Percentiles rank a stretch among this genome's conserved stretches.
These are phyloP conservation scores for Zizania palustris DNA, from an alignment of 202 grass and related monocot genomes.

Conservation along the genomic window DNA sequence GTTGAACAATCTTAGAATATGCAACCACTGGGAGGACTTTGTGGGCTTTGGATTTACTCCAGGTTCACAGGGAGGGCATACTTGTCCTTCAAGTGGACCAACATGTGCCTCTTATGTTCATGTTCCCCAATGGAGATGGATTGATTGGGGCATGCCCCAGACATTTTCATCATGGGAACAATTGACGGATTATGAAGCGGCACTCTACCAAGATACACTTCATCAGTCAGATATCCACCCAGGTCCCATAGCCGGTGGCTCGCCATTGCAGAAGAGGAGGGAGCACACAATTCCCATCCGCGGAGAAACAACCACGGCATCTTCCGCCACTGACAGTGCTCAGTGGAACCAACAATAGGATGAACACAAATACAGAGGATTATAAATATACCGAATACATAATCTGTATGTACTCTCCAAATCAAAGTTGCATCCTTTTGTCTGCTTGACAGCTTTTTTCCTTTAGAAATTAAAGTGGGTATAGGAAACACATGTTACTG, in stretches of 20 bases:
- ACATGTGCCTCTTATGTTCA: not conserved
- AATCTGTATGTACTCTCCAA: slow-evolving; percentile 3
- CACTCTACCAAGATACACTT: slow-evolving; percentile 19
- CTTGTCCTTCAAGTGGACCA: slow-evolving; percentile 25
- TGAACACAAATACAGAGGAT: slow-evolving; percentile 39
- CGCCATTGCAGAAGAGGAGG: slow-evolving; percentile 53
- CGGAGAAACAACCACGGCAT: not conserved
- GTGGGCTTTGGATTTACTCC: slow-evolving; percentile 20
- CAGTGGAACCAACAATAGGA: slow-evolving; percentile 9
- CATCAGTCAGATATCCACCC: slow-evolving; percentile 37
- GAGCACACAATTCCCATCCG: slow-evolving; percentile 4
- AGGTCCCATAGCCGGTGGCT: slow-evolving; percentile 44
- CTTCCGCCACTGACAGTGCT: slow-evolving; percentile 44
- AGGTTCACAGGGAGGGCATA: slow-evolving; percentile 22
- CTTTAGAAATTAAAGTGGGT: not conserved
- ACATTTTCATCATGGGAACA: slow-evolving; percentile 38
- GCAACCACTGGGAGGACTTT: slow-evolving; percentile 14
- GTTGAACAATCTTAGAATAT: slow-evolving; percentile 14
- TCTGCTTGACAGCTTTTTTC: not conserved
- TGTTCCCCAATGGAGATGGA: slow-evolving; percentile 38
- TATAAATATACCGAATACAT: slow-evolving; percentile 16
- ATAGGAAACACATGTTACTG: slow-evolving; percentile 3
- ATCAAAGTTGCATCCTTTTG: slow-evolving; percentile 6
- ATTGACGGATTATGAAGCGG: slow-evolving; percentile 18
- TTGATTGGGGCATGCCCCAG: slow-evolving; percentile 37